Base-by-base conservation (phyloP, 2,329 filamentous ascomycete species). In the Pseudodiploospora longispora region DNA sequence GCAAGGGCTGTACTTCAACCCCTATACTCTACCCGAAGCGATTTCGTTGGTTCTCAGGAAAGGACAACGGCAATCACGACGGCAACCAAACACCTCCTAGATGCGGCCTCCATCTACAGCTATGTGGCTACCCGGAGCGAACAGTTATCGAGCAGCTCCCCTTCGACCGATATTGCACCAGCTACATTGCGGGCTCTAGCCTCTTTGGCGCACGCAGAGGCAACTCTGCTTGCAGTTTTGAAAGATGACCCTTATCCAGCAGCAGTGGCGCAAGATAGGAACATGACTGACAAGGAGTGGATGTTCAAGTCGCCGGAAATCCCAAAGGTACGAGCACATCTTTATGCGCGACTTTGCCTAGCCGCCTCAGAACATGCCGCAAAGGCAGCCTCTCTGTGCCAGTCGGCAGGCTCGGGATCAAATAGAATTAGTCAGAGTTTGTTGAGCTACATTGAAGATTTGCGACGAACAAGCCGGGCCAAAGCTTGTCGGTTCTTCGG, bases 221-320 rank as follows among this genome's bases (percentile, higher is more conserved):
- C 90, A 0, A 96, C 90, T 0, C 74, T 97, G 1, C 76, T 96
- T 1, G 88, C 88, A 1, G 88, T 97, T 1, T 64, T 95, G 40
- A 97, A 97, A 55, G 91, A 97, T 59, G 93, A 98, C 57, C 89
- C 91, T 0, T 97, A 96, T 58, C 85, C 91, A 1, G 82, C 85
- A 2, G 78, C 83, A 6, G 83, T 95, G 3, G 81, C 88, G 1
- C 87, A 95, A 56, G 80, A 83, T 45, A 77, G 90, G 39, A 94
- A 95, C 59, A 79, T 83, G 42, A 81, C 83, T 53, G 88, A 90
- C 62, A 88, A 78, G 49, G 91, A 97, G 53, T 98, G 91, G 91
- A 97, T 97, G 89, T 94, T 93, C 63, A 87, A 85, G 56, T 78
- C 88, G 0, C 88, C 91, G 1, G 81, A 88, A 41, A 87, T 96